Percentiles rank a stretch among this genome's conserved stretches.
Evolutionary conservation across 164 flowering plant species (phyloP).

Genomic region (Vitis vinifera): DNA sequence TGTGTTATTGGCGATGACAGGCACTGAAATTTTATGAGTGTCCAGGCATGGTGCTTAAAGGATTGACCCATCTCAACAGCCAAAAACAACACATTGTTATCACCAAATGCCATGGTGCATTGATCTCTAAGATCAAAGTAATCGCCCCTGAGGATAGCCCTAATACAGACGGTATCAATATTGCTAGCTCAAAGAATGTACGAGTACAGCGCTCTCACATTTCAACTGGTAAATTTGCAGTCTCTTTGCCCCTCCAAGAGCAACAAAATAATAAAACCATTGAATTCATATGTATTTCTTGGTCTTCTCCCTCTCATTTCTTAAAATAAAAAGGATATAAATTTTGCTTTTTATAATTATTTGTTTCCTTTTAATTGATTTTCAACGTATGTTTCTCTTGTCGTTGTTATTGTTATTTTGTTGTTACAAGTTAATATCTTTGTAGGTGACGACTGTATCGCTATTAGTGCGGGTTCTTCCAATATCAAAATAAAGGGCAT

Average conservation of each 20-base stretch:
- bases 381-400: neutral
- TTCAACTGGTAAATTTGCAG: neutral
- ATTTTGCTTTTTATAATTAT: neutral
- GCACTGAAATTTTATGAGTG: neutral
- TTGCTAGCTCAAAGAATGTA: neutral
- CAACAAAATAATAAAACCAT: neutral
- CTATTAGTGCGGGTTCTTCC: conserved; percentile 1
- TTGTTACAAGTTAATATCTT: neutral
- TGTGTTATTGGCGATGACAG: neutral
- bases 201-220: neutral
- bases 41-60: neutral
- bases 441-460: conserved; percentile 5
- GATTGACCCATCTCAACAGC: neutral
- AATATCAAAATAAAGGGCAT: neutral
- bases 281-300: neutral
- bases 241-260: neutral
- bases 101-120: neutral
- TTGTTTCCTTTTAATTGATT: neutral
- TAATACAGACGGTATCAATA: neutral
- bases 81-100: neutral
- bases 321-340: neutral
- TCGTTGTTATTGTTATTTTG: neutral
- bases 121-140: neutral
- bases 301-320: no score
- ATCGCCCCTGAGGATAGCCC: neutral